phyloP scores from a whole-genome alignment of 192 early-diverging fungal genomes.

The Entomortierella parvispora region DNA sequence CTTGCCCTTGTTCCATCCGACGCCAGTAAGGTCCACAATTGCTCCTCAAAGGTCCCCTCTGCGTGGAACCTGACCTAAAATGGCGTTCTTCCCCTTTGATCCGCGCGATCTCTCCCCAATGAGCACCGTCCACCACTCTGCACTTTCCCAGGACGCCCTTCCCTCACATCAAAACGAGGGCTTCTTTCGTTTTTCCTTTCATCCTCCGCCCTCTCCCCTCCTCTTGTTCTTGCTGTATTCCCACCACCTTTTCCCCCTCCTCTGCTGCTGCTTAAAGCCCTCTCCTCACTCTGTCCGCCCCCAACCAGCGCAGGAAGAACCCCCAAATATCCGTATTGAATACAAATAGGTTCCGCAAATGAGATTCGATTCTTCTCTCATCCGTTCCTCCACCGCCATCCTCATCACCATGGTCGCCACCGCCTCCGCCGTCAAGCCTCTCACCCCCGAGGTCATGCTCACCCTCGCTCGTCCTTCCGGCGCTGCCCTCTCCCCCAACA shows the following conservation, averaged over 20 bases:
- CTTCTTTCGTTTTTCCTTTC: background rate
- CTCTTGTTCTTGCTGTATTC: background rate
- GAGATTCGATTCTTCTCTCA: constrained; percentile 17
- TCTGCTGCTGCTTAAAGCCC: background rate
- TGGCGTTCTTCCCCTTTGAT: background rate
- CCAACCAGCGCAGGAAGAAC: too few species aligned
- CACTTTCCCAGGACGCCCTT: too few species aligned
- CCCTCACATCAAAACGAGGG: background rate
- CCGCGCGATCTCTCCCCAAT: background rate
- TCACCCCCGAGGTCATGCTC: constrained; percentile 72
- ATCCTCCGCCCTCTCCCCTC: background rate
- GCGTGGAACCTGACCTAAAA: too few species aligned
- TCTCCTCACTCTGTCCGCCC: background rate
- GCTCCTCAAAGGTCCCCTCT: too few species aligned
- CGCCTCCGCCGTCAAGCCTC: constrained; percentile 8
- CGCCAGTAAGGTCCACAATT: too few species aligned
- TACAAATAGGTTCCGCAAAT: background rate
- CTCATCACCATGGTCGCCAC: constrained; percentile 30
- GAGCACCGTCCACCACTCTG: background rate
- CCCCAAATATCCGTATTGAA: too few species aligned
- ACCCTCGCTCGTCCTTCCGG: constrained; percentile 66
- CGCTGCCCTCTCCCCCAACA: constrained; percentile 63
- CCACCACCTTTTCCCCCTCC: too few species aligned
- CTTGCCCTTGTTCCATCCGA: background rate
- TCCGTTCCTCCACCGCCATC: constrained; percentile 9